Evolutionary conservation across 2,329 filamentous ascomycete genomes (phyloP).

Genomic region (Phyllosticta citrichinensis): DNA sequence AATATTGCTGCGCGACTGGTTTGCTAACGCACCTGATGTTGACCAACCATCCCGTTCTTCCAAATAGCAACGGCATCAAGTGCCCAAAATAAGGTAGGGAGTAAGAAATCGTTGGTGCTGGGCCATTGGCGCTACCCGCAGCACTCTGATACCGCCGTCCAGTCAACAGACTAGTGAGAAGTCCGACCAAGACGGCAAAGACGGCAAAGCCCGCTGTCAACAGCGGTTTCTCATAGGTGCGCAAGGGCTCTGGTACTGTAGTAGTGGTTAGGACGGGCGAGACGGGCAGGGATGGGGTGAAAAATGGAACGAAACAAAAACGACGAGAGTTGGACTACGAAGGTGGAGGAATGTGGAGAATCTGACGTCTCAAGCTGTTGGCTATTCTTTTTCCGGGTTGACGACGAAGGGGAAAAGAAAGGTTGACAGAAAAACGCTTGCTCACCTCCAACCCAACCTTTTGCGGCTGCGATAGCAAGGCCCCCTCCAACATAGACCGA

Average conservation of each 20-base stretch:
- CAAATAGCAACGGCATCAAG: not conserved
- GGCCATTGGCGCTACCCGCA: not conserved
- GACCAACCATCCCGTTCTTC: not conserved
- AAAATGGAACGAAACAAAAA: conserved; percentile 25
- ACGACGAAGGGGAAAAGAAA: not conserved
- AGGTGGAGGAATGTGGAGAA: too few relatives aligned
- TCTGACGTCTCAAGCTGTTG: too few relatives aligned
- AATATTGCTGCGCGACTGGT: not conserved
- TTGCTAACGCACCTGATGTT: not conserved
- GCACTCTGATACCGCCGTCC: not conserved
- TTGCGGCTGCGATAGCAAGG: not conserved
- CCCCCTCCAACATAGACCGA: not conserved
- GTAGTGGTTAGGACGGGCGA: conserved; percentile 20
- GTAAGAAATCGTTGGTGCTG: not conserved
- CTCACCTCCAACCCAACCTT: conserved; percentile 7
- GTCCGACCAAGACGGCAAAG: conserved; percentile 17
- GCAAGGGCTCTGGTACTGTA: conserved; percentile 43
- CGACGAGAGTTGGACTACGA: not conserved
- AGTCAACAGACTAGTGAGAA: not conserved
- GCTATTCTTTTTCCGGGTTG: not conserved
- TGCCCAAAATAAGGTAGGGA: not conserved
- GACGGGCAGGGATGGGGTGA: conserved; percentile 36
- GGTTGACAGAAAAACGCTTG: not conserved
- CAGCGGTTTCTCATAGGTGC: conserved; percentile 30
- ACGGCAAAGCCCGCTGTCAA: conserved; percentile 14